Evolutionary conservation across 768 basidiomycete genomes (phyloP).

Genomic region (Galerina marginata): DNA sequence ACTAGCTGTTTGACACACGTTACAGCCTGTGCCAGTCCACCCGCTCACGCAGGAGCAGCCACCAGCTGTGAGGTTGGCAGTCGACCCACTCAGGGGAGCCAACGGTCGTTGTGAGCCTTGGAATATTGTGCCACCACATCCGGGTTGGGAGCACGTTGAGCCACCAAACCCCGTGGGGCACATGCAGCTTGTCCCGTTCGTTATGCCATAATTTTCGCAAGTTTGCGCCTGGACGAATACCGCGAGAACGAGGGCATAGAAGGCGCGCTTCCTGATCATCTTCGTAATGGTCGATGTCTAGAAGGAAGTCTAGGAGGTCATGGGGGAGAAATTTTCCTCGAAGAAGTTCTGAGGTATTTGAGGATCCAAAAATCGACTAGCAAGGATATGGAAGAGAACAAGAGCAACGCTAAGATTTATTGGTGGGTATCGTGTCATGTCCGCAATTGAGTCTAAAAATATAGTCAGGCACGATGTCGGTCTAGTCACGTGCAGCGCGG

Average conservation of each 20-base stretch:
- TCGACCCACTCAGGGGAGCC: conserved; percentile 46
- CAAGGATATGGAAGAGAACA: background rate
- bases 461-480: background rate
- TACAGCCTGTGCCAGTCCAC: conserved; percentile 82
- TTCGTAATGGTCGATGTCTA: background rate
- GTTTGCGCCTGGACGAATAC: conserved; percentile 39
- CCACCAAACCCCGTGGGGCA: conserved; percentile 89
- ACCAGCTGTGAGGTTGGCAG: conserved; percentile 70
- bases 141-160: conserved; percentile 66
- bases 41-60: conserved; percentile 74
- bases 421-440: background rate
- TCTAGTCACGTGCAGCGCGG: background rate
- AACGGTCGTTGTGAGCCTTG: conserved; percentile 67
- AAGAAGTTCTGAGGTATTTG: background rate
- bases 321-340: conserved; percentile 3
- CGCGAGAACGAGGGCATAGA: conserved; percentile 26
- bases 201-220: conserved; percentile 75
- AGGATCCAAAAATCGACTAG: background rate
- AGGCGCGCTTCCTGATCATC: conserved; percentile 16
- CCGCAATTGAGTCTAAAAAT: too few species aligned
- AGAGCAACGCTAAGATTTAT: background rate
- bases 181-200: conserved; percentile 62
- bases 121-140: conserved; percentile 84
- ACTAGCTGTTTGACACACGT: conserved; percentile 71
- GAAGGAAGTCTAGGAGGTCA: background rate